Evolutionary conservation across 495 filamentous ascomycete species (phyloP).

Genomic region (Hyphodiscus hymeniophilus): DNA sequence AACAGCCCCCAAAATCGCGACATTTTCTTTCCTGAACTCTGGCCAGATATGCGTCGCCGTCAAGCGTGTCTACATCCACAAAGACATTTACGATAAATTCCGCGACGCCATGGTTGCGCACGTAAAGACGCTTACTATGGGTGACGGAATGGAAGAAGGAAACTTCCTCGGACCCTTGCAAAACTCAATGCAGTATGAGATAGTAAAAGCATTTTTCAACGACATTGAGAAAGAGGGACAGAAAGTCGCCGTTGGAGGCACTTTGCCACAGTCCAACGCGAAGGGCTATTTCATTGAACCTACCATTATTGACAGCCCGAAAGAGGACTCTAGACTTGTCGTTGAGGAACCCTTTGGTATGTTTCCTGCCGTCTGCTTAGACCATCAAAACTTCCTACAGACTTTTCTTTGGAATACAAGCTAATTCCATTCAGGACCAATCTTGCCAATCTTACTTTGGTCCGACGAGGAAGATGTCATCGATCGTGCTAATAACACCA

Average conservation of each 20-base stretch:
- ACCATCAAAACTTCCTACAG: too few relatives aligned
- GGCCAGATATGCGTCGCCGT: constrained; percentile 28
- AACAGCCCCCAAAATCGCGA: constrained; percentile 23
- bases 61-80: constrained; percentile 48
- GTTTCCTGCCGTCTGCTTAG: constrained; percentile 1
- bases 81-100: constrained; percentile 47
- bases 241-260: constrained; percentile 12
- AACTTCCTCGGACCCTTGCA: constrained; percentile 42
- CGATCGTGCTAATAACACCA: constrained; percentile 37
- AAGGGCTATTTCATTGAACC: constrained; percentile 43
- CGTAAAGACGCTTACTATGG: constrained; percentile 36
- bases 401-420: background rate
- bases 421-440: constrained; percentile 27
- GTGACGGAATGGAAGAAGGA: constrained; percentile 28
- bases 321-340: constrained; percentile 40
- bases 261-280: constrained; percentile 1
- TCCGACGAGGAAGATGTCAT: constrained; percentile 43
- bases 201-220: constrained; percentile 27
- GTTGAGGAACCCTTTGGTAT: constrained; percentile 38
- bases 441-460: constrained; percentile 41
- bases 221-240: constrained; percentile 21
- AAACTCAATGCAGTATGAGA: constrained; percentile 43
- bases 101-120: constrained; percentile 37
- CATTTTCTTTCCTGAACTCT: constrained; percentile 39
- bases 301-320: constrained; percentile 51